phyloP scores from a whole-genome alignment of 2,329 filamentous ascomycete species.

The Helminthosporium solani region DNA sequence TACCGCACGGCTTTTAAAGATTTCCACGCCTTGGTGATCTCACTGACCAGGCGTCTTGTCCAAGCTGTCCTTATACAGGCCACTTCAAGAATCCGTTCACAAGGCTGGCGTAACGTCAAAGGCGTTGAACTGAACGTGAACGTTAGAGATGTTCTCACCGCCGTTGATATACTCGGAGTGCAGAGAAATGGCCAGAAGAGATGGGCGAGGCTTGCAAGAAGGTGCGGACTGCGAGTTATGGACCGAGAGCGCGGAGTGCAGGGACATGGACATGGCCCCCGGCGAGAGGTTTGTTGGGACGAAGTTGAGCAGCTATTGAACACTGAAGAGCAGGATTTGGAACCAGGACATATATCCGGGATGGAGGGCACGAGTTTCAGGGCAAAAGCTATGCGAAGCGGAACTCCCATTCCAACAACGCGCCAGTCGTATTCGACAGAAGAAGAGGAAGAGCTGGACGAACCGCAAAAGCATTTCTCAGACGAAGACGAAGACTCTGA shows the following conservation, averaged over 20 bases:
- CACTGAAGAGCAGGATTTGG: slow-evolving; percentile 28
- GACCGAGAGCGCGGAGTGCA: not conserved
- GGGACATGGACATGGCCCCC: not conserved
- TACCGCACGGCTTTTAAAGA: slow-evolving; percentile 75
- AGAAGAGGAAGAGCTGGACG: slow-evolving; percentile 1
- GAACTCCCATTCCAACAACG: slow-evolving; percentile 30
- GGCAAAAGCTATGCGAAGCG: slow-evolving; percentile 23
- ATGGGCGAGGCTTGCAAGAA: slow-evolving; percentile 55
- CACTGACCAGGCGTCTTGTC: slow-evolving; percentile 69
- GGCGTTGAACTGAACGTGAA: slow-evolving; percentile 41
- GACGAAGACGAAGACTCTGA: slow-evolving; percentile 3
- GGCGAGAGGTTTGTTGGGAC: slow-evolving; percentile 42
- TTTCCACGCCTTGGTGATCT: slow-evolving; percentile 67
- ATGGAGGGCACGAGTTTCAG: slow-evolving; percentile 19
- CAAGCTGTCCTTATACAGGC: slow-evolving; percentile 69
- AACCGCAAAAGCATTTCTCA: slow-evolving; percentile 1
- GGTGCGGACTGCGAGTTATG: slow-evolving; percentile 55
- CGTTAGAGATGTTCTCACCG: slow-evolving; percentile 55
- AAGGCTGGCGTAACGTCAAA: slow-evolving; percentile 31
- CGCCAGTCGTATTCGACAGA: slow-evolving; percentile 10
- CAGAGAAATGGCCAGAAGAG: slow-evolving; percentile 48
- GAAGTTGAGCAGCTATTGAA: slow-evolving; percentile 36
- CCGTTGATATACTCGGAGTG: slow-evolving; percentile 57
- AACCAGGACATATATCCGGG: slow-evolving; percentile 18
- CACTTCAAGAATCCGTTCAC: slow-evolving; percentile 65